phyloP scores from a whole-genome alignment of 805 yeast species.

The Citeromyces matritensis region DNA sequence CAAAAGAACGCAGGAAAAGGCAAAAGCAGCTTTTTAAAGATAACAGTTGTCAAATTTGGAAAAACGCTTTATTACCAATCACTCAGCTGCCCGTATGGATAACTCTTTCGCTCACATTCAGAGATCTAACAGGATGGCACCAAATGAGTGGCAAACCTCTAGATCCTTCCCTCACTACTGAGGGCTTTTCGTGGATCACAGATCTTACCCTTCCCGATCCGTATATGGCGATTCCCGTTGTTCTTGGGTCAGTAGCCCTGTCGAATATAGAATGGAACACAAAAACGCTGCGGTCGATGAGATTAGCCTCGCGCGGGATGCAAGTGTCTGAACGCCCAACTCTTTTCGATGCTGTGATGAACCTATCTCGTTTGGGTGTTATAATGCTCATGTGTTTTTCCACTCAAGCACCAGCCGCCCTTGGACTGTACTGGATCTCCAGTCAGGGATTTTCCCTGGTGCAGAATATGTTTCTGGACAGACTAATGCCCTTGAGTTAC shows the following conservation, averaged over 20 bases:
- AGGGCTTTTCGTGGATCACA: conserved; percentile 45
- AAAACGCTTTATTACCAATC: conserved; percentile 57
- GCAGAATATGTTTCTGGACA: conserved; percentile 64
- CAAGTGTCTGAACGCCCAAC: conserved; percentile 34
- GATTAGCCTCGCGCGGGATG: conserved; percentile 21
- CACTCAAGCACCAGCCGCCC: conserved; percentile 74
- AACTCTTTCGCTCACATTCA: conserved; percentile 56
- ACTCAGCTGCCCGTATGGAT: conserved; percentile 86
- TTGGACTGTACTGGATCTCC: conserved; percentile 81
- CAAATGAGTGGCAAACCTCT: conserved; percentile 20
- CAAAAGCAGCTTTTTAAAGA: conserved; percentile 58
- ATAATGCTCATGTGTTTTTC: conserved; percentile 74
- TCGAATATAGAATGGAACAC: conserved; percentile 77
- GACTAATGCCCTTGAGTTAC: conserved; percentile 40
- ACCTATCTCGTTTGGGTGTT: conserved; percentile 58
- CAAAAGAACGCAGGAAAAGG: conserved; percentile 65
- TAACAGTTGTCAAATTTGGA: conserved; percentile 66
- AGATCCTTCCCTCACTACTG: conserved; percentile 32
- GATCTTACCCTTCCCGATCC: conserved; percentile 52
- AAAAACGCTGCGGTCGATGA: conserved; percentile 40
- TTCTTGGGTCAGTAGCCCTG: conserved; percentile 55
- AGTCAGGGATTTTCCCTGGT: conserved; percentile 64
- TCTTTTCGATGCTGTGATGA: conserved; percentile 48
- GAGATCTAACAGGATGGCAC: conserved; percentile 63
- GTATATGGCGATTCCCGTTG: conserved; percentile 47